phyloP scores from a whole-genome alignment of 345 rosid species.

The Rhizophora mangle region DNA sequence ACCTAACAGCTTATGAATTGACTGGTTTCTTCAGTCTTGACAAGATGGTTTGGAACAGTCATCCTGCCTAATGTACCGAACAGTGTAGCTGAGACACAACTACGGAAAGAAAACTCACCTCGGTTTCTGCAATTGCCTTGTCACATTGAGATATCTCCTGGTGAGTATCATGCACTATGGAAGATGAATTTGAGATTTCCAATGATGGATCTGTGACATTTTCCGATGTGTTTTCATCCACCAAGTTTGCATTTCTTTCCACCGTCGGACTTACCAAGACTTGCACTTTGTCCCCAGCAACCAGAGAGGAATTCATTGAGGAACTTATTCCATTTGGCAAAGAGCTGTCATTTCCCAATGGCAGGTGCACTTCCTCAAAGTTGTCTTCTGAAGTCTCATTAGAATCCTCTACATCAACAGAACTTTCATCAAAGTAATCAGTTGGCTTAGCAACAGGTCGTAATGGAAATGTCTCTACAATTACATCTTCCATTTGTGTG shows the following conservation, averaged over 20 bases:
- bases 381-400: slow-evolving; percentile 20
- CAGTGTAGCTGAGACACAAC: neutral
- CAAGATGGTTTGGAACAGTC: too few species aligned
- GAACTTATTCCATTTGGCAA: slow-evolving; percentile 10
- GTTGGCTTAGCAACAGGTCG: slow-evolving; percentile 29
- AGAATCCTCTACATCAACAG: slow-evolving; percentile 12
- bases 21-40: too few species aligned
- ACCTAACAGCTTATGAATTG: too few species aligned
- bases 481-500: slow-evolving; percentile 31
- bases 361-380: slow-evolving; percentile 19
- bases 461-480: slow-evolving; percentile 54
- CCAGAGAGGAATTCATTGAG: slow-evolving; percentile 18
- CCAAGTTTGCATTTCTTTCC: slow-evolving; percentile 14
- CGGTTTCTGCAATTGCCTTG: slow-evolving; percentile 16
- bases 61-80: too few species aligned
- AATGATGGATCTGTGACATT: slow-evolving; percentile 16
- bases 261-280: slow-evolving; percentile 7
- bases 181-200: slow-evolving; percentile 26
- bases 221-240: slow-evolving; percentile 14
- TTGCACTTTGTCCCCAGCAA: slow-evolving; percentile 19
- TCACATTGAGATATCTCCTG: slow-evolving; percentile 16
- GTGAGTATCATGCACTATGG: slow-evolving; percentile 9
- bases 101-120: slow-evolving; percentile 29
- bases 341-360: slow-evolving; percentile 16
- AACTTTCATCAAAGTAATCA: slow-evolving; percentile 26